Base-by-base conservation (phyloP, 768 basidiomycete genomes). In the Kwoniella sp. region DNA sequence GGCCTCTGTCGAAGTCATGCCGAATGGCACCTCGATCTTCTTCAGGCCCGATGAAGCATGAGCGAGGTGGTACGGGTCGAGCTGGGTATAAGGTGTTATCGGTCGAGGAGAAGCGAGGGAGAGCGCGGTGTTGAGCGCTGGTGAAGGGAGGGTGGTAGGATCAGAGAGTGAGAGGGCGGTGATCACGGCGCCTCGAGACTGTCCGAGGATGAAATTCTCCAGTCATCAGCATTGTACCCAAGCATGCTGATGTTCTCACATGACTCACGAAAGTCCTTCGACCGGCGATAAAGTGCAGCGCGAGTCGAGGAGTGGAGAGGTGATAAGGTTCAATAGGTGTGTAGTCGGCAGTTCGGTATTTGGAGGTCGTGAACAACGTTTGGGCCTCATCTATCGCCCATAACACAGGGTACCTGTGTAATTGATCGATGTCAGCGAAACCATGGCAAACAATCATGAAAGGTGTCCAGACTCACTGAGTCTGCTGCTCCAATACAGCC, bases 301-400 rank as follows among this genome's bases (percentile, higher is more conserved):
- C 81, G 45, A 91, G 76, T 11, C 91, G 85, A 1, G 92, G 92
- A 31, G 91, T 80, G 2, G 90, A 88, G 5, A 96, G 83, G 71
- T 94, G 89, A 71, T 89, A 90, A 0, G 91, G 83, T 62, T 88
- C 86, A 59, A 95, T 86, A 11, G 82, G 74, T 7, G 83, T 82
- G 80, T 87, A 91, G 48, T 88, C 86, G 13, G 90, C 89, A 62
- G 91, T 88, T 26, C 87, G 86, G 81, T 94, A 94, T 28, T 82
- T 74, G 0, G 89, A 86, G 50, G 81, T 82, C 52, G 83, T 82
- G 73, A 90, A 92, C 26, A 96, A 79, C 0, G 91, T 85, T 78
- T 95, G 93, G 78, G 91, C 87, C 71, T 95, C 93, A 69, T 96
- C 93, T 0, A 94, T 83, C 0, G 92, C 93, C 30, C 94, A 82